Conservation (phyloP, 2,329 filamentous ascomycete genomes). For the Pseudocercospora vitis region DNA sequence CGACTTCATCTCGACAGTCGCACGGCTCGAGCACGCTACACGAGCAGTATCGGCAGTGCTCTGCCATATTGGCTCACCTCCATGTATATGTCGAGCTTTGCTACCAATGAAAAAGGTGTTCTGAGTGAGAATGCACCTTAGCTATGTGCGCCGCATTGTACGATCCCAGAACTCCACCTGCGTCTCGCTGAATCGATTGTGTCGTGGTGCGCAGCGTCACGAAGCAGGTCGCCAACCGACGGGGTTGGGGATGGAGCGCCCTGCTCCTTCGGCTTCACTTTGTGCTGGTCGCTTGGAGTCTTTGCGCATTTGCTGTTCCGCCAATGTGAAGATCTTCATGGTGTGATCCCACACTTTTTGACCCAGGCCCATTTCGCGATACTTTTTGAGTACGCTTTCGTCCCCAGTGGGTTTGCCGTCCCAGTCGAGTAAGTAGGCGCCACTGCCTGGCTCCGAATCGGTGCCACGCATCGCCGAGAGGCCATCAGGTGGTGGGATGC, state of each 20-base stretch:
- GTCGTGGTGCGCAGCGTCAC: not conserved
- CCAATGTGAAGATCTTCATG: slow-evolving; percentile 36
- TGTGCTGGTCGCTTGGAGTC: slow-evolving; percentile 32
- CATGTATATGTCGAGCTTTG: no score
- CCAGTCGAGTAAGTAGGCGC: slow-evolving; percentile 42
- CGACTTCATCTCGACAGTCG: not conserved
- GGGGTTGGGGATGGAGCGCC: slow-evolving; percentile 29
- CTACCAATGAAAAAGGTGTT: no score
- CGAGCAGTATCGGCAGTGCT: no score
- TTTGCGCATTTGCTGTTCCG: slow-evolving; percentile 29
- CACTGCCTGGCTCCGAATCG: slow-evolving; percentile 37
- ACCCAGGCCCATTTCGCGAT: slow-evolving; percentile 36
- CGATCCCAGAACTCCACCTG: not conserved
- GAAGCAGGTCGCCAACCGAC: slow-evolving; percentile 16
- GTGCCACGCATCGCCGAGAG: slow-evolving; percentile 33
- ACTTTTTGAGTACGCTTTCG: slow-evolving; percentile 34
- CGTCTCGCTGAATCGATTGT: not conserved
- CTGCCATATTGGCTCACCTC: no score
- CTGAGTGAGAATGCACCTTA: no score
- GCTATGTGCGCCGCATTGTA: no score
- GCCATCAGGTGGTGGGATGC: slow-evolving; percentile 34
- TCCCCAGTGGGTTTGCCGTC: slow-evolving; percentile 41
- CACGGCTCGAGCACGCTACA: not conserved
- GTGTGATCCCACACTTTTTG: slow-evolving; percentile 42
- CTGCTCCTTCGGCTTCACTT: slow-evolving; percentile 30